phyloP scores from a whole-genome alignment of 2,329 filamentous ascomycete genomes.

The Microsporum ferrugineum region DNA sequence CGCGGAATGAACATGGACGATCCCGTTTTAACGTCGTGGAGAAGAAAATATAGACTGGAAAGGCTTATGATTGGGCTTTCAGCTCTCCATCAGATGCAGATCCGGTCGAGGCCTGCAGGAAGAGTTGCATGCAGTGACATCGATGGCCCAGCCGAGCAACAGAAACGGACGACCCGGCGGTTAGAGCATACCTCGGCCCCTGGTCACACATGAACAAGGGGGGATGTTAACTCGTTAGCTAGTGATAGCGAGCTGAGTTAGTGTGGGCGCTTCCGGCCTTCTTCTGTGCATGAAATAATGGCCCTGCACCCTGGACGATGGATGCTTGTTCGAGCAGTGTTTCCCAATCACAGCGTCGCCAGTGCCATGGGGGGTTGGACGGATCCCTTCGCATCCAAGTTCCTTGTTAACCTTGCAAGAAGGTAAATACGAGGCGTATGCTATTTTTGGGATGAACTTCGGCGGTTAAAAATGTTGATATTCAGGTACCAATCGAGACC shows the following conservation, averaged over 20 bases:
- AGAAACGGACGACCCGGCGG: background rate
- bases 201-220: background rate
- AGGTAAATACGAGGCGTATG: background rate
- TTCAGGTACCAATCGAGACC: constrained; percentile 2
- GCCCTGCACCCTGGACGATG: background rate
- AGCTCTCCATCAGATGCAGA: background rate
- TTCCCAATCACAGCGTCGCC: background rate
- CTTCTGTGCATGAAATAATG: constrained; percentile 1
- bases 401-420: background rate
- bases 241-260: background rate
- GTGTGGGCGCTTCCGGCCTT: background rate
- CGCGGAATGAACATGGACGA: background rate
- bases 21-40: background rate
- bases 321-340: background rate
- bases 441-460: background rate
- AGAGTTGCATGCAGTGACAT: background rate
- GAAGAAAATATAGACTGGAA: background rate
- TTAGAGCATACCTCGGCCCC: background rate
- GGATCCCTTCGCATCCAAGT: background rate
- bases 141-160: background rate
- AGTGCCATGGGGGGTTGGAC: background rate
- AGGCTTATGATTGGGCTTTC: background rate
- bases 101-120: background rate
- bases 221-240: background rate
- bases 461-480: constrained; percentile 1